Percentiles rank a stretch among this genome's conserved stretches.
Evolutionary conservation across 78 protist species (phyloP).

Genomic region (Planoprotostelium fungivorum): DNA sequence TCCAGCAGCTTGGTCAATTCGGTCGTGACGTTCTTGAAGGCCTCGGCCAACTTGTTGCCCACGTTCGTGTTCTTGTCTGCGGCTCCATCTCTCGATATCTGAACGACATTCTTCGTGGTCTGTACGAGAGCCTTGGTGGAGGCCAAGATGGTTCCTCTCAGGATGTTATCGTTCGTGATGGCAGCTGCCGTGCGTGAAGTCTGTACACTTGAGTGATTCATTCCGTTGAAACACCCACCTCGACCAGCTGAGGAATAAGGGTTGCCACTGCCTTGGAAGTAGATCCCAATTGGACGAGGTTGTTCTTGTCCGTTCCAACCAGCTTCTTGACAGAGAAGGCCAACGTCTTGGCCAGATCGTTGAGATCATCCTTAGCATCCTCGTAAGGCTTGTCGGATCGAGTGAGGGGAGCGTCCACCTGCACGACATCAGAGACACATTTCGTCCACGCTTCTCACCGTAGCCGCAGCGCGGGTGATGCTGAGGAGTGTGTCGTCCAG

Average conservation of each 20-base stretch:
- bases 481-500: conserved; percentile 46
- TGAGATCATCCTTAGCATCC: conserved; percentile 48
- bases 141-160: background rate
- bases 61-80: conserved; percentile 2
- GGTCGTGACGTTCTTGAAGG: conserved; percentile 20
- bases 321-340: conserved; percentile 32
- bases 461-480: background rate
- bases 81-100: background rate
- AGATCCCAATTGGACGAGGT: conserved; percentile 50
- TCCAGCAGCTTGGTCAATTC: conserved; percentile 51
- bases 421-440: background rate
- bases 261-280: conserved; percentile 34
- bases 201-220: background rate
- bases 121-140: background rate
- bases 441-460: background rate
- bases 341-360: conserved; percentile 16
- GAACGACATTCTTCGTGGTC: background rate
- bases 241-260: conserved; percentile 11
- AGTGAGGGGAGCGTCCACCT: background rate
- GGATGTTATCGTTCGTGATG: background rate
- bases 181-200: background rate
- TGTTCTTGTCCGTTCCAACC: conserved; percentile 40
- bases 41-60: conserved; percentile 18
- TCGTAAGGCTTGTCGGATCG: conserved; percentile 18
- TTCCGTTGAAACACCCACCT: background rate